phyloP scores from a whole-genome alignment of 306 rosid species.

The Castanospermum australe region DNA sequence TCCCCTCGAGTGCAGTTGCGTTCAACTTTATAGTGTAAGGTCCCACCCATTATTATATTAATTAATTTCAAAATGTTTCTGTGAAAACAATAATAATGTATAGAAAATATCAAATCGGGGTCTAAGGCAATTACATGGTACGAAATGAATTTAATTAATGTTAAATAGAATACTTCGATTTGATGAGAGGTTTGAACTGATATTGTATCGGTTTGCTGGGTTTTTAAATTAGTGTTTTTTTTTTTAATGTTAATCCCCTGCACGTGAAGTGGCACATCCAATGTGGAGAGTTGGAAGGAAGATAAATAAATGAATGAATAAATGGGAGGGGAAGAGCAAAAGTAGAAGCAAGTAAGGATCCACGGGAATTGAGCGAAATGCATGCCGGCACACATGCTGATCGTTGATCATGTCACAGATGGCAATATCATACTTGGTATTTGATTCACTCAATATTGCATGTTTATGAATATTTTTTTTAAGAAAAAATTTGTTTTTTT shows the following conservation, averaged over 20 bases:
- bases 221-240: neutral
- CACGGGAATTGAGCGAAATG: conserved; percentile 16
- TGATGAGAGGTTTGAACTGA: neutral
- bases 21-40: conserved; percentile 27
- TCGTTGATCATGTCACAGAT: neutral
- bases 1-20: conserved; percentile 34
- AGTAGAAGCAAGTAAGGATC: neutral
- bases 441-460: no score
- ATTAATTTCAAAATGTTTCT: neutral
- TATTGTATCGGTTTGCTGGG: neutral
- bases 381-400: conserved; percentile 27
- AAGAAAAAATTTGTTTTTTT: no score
- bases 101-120: neutral
- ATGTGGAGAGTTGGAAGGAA: neutral
- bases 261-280: conserved; percentile 36
- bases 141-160: neutral
- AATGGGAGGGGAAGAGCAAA: neutral
- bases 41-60: neutral
- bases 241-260: neutral
- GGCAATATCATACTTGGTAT: no score
- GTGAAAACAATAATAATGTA: neutral
- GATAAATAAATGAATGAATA: neutral
- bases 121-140: neutral
- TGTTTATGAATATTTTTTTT: no score
- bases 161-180: neutral